A percentile compares a stretch with the other conserved stretches of the same genome.
These are phyloP conservation scores for Coemansia reversa DNA, from an alignment of 192 early-diverging fungal species.

Conservation along the genomic window DNA sequence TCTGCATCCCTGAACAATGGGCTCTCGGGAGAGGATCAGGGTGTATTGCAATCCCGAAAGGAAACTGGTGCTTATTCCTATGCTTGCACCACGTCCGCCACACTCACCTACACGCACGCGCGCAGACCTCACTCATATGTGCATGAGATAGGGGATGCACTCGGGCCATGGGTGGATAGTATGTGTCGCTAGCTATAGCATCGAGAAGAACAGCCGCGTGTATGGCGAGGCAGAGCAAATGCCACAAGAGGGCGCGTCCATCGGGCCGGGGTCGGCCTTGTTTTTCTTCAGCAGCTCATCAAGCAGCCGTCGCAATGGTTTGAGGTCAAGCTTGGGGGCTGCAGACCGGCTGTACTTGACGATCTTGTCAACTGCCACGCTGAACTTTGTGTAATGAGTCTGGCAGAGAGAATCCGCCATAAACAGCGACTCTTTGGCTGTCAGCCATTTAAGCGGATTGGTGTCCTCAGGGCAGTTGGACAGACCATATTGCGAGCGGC, in stretches of 20 bases:
- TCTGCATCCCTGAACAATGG: not conserved
- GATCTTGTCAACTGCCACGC: conserved; percentile 31
- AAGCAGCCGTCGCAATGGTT: conserved; percentile 25
- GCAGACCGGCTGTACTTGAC: conserved; percentile 13
- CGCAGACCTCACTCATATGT: conserved; percentile 1
- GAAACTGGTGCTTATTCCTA: not conserved
- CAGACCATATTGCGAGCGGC: conserved; percentile 34
- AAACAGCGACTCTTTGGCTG: conserved; percentile 42
- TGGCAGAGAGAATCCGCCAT: conserved; percentile 30
- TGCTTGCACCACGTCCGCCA: not conserved
- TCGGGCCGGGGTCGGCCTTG: conserved; percentile 12
- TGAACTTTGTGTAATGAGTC: conserved; percentile 40
- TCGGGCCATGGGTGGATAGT: not conserved
- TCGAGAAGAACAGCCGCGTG: conserved; percentile 48
- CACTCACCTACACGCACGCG: not conserved
- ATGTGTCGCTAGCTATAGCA: conserved; percentile 23
- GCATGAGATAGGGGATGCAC: conserved; percentile 3
- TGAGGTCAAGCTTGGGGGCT: conserved; percentile 16
- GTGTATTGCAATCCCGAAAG: conserved; percentile 3
- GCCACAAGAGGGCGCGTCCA: conserved; percentile 34
- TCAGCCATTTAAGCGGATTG: conserved; percentile 37
- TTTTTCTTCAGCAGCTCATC: conserved; percentile 27
- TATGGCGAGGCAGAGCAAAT: conserved; percentile 48
- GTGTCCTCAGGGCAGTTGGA: conserved; percentile 39
- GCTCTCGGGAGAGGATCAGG: conserved; percentile 1